A percentile compares a stretch with the other conserved stretches of the same genome.
These are phyloP conservation scores for Ehretia macrophylla DNA, from an alignment of 257 asterid genomes.

Conservation along the genomic window DNA sequence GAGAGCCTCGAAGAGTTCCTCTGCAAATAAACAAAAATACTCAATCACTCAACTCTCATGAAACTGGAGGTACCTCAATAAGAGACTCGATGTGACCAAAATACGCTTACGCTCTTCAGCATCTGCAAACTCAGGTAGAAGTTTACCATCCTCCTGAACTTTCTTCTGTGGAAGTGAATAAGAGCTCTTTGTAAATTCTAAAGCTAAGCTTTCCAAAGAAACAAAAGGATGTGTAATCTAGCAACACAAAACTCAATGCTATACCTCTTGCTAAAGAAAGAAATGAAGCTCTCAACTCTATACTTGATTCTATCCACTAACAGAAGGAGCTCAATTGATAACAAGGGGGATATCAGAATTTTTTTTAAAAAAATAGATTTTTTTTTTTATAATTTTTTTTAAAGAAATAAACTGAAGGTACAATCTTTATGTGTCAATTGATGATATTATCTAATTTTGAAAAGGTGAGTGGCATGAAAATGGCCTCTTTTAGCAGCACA, in stretches of 20 bases:
- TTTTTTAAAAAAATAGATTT: no score
- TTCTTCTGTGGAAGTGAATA: slow-evolving; percentile 48
- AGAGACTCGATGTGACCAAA: slow-evolving; percentile 3
- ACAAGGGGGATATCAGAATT: no score
- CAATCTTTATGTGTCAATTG: background rate
- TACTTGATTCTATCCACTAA: no score
- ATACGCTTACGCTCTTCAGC: slow-evolving; percentile 69
- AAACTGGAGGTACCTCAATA: background rate
- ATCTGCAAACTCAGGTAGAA: slow-evolving; percentile 81
- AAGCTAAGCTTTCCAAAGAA: background rate
- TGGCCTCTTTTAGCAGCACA: no score
- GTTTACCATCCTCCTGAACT: slow-evolving; percentile 66
- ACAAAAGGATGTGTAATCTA: background rate
- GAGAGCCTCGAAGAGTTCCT: slow-evolving; percentile 69
- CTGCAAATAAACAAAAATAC: slow-evolving; percentile 44
- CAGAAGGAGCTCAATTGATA: no score
- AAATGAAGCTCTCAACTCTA: no score
- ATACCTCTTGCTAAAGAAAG: no score
- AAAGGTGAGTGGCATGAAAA: no score
- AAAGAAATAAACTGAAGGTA: no score
- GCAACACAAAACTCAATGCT: background rate
- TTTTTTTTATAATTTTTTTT: no score
- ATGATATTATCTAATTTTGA: no score
- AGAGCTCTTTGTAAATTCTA: slow-evolving; percentile 10
- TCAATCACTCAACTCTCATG: slow-evolving; percentile 4